phyloP scores from a whole-genome alignment of 1,284 basidiomycete species.

The Xerocomus minutiporus region DNA sequence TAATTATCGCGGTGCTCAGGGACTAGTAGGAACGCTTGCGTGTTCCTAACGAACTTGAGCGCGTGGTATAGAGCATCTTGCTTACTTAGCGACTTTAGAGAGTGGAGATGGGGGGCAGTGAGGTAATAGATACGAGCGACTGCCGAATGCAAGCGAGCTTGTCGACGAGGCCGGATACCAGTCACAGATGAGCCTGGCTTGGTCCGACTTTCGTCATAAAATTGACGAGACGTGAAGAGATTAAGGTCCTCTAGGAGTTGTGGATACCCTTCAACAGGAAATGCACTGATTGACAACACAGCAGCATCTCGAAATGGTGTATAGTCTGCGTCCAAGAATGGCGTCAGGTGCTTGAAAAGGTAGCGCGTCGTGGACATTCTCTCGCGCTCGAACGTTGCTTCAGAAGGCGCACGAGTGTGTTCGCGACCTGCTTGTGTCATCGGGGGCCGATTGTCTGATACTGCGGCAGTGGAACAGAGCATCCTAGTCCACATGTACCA shows the following conservation, averaged over 20 bases:
- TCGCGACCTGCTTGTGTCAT: slow-evolving; percentile 58
- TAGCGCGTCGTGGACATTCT: slow-evolving; percentile 74
- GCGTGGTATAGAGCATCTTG: slow-evolving; percentile 75
- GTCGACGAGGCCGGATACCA: slow-evolving; percentile 59
- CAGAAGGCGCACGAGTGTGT: slow-evolving; percentile 69
- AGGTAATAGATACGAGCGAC: slow-evolving; percentile 89
- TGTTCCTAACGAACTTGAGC: slow-evolving; percentile 83
- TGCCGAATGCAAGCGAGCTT: slow-evolving; percentile 82
- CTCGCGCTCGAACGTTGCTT: slow-evolving; percentile 68
- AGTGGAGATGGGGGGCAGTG: slow-evolving; percentile 74
- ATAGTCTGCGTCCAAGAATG: slow-evolving; percentile 85
- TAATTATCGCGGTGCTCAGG: slow-evolving; percentile 73
- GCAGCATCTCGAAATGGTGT: slow-evolving; percentile 81
- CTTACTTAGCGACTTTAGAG: slow-evolving; percentile 65
- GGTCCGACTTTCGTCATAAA: slow-evolving; percentile 70
- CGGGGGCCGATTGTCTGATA: slow-evolving; percentile 58
- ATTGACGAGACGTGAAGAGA: slow-evolving; percentile 73
- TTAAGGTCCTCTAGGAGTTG: slow-evolving; percentile 83
- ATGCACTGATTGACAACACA: slow-evolving; percentile 83
- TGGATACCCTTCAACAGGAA: slow-evolving; percentile 73
- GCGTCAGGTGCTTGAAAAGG: slow-evolving; percentile 81
- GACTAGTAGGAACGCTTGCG: slow-evolving; percentile 71
- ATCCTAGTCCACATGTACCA: slow-evolving; percentile 87
- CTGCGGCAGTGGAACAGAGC: slow-evolving; percentile 73
- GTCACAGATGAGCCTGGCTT: slow-evolving; percentile 59